Evolutionary conservation across 345 rosid genomes (phyloP).

Genomic region (Erodium maritimum): DNA sequence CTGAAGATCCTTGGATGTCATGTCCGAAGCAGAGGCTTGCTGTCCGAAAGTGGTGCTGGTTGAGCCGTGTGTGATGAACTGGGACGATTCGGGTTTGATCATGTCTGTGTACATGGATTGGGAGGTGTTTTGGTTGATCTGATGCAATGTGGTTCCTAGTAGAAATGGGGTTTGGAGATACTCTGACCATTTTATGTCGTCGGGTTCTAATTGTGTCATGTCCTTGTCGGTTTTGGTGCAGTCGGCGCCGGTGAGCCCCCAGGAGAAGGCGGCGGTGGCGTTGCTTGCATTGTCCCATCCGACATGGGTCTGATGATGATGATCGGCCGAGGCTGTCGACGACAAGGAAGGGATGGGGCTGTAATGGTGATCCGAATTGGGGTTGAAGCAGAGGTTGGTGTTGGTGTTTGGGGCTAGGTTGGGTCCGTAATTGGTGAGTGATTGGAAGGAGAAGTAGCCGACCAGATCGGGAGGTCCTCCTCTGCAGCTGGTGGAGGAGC

Average conservation of each 20-base stretch:
- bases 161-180: conserved; percentile 25
- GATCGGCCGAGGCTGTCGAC: too few relatives aligned
- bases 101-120: conserved; percentile 17
- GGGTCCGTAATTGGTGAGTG: conserved; percentile 34
- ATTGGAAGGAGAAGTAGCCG: conserved; percentile 37
- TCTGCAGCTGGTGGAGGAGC: not conserved
- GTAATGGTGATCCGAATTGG: conserved; percentile 15
- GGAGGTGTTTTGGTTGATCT: conserved; percentile 19
- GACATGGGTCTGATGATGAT: conserved; percentile 8
- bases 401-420: conserved; percentile 18
- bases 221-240: too few relatives aligned
- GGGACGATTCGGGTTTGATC: conserved; percentile 23
- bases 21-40: conserved; percentile 15
- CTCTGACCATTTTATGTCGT: conserved; percentile 39
- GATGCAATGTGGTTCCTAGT: conserved; percentile 16
- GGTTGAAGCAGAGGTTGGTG: conserved; percentile 28
- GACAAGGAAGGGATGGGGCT: too few relatives aligned
- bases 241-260: conserved; percentile 15
- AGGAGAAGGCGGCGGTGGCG: conserved; percentile 20
- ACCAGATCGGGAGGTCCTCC: conserved; percentile 21
- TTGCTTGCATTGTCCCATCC: conserved; percentile 20
- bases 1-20: too few relatives aligned
- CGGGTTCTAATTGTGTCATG: conserved; percentile 12
- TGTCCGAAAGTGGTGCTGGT: not conserved
- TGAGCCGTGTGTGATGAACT: conserved; percentile 13